phyloP scores from a whole-genome alignment of 148 eudicot genomes.

The Chenopodium suecicum region DNA sequence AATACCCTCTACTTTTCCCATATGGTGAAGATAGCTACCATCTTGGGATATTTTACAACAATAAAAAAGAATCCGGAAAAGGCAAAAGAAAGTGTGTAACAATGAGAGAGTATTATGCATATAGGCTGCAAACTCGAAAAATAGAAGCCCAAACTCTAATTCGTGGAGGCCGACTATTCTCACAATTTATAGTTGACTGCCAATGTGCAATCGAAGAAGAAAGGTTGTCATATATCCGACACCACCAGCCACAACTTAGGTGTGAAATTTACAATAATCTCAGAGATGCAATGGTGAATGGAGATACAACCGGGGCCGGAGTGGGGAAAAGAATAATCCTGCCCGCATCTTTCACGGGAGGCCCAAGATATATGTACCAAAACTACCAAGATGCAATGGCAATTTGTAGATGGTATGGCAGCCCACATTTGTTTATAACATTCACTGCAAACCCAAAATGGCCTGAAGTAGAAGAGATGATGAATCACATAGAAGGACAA shows the following conservation, averaged over 20 bases:
- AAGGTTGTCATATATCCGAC: neutral
- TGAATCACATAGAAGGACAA: neutral
- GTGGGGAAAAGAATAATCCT: neutral
- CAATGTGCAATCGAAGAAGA: slow-evolving; percentile 3
- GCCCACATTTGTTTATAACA: neutral
- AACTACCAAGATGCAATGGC: slow-evolving; percentile 2
- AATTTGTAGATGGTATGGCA: slow-evolving; percentile 6
- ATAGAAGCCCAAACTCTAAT: neutral
- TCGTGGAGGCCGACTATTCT: neutral
- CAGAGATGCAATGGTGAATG: neutral
- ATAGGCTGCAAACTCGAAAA: neutral
- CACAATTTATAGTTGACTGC: neutral
- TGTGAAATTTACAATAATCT: neutral
- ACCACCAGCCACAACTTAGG: neutral
- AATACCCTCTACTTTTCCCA: slow-evolving; percentile 10
- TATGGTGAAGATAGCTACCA: slow-evolving; percentile 7
- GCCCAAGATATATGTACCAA: slow-evolving; percentile 3
- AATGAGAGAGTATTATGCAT: neutral
- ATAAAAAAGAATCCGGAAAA: neutral
- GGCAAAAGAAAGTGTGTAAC: neutral
- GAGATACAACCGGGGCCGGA: neutral
- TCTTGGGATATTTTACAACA: neutral
- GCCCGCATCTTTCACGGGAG: neutral
- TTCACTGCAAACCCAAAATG: neutral
- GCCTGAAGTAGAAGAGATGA: neutral